phyloP scores from a whole-genome alignment of 1,284 basidiomycete genomes.

The Entoloma clypeatum region DNA sequence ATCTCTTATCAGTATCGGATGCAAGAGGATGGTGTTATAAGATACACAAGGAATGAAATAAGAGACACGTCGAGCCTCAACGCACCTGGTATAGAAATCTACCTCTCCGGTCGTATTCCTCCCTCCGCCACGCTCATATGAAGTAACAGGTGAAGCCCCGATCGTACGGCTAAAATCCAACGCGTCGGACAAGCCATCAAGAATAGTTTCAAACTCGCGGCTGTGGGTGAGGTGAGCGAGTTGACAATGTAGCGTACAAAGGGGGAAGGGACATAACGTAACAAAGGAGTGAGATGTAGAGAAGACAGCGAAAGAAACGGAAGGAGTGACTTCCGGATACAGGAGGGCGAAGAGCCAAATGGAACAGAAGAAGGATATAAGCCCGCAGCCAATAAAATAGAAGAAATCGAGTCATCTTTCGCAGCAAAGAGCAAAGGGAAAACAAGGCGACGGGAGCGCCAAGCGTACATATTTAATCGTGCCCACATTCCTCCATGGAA shows the following conservation, averaged over 20 bases:
- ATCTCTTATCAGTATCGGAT: too few relatives aligned
- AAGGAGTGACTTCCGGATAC: neutral
- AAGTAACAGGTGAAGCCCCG: slow-evolving; percentile 46
- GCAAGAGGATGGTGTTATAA: slow-evolving; percentile 6
- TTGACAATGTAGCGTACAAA: neutral
- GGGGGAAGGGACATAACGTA: slow-evolving; percentile 3
- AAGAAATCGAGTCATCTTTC: neutral
- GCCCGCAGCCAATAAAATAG: neutral
- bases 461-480: neutral
- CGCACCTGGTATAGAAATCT: slow-evolving; percentile 89
- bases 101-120: slow-evolving; percentile 83
- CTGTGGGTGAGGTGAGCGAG: slow-evolving; percentile 31
- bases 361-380: neutral
- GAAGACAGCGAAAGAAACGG: neutral
- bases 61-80: slow-evolving; percentile 7
- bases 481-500: neutral
- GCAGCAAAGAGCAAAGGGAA: neutral
- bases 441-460: neutral
- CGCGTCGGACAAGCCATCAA: slow-evolving; percentile 83
- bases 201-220: slow-evolving; percentile 81
- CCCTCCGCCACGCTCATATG: slow-evolving; percentile 67
- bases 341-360: neutral
- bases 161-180: slow-evolving; percentile 93
- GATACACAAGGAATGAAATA: neutral
- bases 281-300: neutral